A percentile compares a stretch with the other conserved stretches of the same genome.
These are phyloP conservation scores for Umbelopsis sp. DNA, from an alignment of 192 early-diverging fungal species.

Conservation along the genomic window DNA sequence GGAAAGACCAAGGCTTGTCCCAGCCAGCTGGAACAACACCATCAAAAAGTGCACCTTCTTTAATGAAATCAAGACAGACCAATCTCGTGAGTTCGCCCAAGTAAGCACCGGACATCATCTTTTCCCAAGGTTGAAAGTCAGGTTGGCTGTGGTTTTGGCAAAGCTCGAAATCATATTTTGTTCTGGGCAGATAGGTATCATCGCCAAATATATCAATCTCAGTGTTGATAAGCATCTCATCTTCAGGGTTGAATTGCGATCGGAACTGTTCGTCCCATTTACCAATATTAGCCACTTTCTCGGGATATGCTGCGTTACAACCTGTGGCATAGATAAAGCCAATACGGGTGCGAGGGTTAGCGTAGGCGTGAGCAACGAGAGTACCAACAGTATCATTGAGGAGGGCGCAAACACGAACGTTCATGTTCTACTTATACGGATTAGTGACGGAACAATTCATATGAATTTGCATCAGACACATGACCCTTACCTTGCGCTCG, in stretches of 20 bases:
- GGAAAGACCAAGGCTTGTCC: slow-evolving; percentile 62
- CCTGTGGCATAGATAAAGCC: slow-evolving; percentile 95
- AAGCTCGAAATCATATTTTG: slow-evolving; percentile 83
- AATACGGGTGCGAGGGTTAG: slow-evolving; percentile 75
- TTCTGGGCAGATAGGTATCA: slow-evolving; percentile 76
- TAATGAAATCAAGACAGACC: slow-evolving; percentile 79
- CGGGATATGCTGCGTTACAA: slow-evolving; percentile 95
- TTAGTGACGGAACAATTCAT: not conserved
- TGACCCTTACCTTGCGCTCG: slow-evolving; percentile 52
- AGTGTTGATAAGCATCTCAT: slow-evolving; percentile 93
- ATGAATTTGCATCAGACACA: not conserved
- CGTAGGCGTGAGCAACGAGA: slow-evolving; percentile 87
- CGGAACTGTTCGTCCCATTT: slow-evolving; percentile 66
- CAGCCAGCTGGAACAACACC: slow-evolving; percentile 62
- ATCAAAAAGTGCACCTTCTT: slow-evolving; percentile 75
- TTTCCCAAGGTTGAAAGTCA: slow-evolving; percentile 90
- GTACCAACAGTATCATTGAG: slow-evolving; percentile 98
- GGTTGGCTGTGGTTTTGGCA: slow-evolving; percentile 81
- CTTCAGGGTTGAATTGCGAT: slow-evolving; percentile 45
- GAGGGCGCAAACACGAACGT: slow-evolving; percentile 81
- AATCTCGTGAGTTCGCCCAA: slow-evolving; percentile 90
- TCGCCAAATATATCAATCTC: slow-evolving; percentile 91
- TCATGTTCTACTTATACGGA: slow-evolving; percentile 50
- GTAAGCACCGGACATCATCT: slow-evolving; percentile 95
- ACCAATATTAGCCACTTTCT: slow-evolving; percentile 71